Conservation (phyloP, 2,329 filamentous ascomycete species). For the Lasiodiplodia sp. region DNA sequence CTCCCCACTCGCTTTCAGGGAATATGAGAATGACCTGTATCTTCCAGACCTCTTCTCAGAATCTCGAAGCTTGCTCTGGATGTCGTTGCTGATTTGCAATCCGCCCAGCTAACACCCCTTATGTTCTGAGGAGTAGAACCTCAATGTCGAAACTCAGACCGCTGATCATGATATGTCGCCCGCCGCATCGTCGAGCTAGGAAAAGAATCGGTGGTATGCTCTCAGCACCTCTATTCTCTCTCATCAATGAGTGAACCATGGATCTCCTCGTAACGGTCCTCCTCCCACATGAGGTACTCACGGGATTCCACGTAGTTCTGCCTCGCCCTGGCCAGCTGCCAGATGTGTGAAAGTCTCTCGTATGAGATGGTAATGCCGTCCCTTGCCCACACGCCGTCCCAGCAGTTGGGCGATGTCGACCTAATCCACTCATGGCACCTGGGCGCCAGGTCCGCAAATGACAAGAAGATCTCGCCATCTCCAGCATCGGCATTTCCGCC, state of each 20-base stretch:
- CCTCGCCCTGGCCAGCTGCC: background rate
- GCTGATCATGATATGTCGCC: background rate
- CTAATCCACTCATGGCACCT: background rate
- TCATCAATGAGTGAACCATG: background rate
- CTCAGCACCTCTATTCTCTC: background rate
- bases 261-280: background rate
- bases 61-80: no score
- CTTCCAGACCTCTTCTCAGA: no score
- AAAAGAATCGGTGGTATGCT: no score
- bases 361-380: background rate
- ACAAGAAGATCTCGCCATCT: background rate
- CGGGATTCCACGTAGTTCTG: background rate
- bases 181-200: background rate
- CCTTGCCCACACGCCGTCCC: background rate
- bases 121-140: background rate
- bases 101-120: no score
- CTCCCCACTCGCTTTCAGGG: no score
- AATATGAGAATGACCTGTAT: no score
- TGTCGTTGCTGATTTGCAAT: no score
- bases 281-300: background rate
- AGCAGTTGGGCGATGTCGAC: background rate
- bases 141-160: no score
- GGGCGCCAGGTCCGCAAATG: background rate
- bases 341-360: background rate
- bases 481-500: background rate